Evolutionary conservation across 2,329 filamentous ascomycete species (phyloP).

Genomic region (Claviceps quebecensis): DNA sequence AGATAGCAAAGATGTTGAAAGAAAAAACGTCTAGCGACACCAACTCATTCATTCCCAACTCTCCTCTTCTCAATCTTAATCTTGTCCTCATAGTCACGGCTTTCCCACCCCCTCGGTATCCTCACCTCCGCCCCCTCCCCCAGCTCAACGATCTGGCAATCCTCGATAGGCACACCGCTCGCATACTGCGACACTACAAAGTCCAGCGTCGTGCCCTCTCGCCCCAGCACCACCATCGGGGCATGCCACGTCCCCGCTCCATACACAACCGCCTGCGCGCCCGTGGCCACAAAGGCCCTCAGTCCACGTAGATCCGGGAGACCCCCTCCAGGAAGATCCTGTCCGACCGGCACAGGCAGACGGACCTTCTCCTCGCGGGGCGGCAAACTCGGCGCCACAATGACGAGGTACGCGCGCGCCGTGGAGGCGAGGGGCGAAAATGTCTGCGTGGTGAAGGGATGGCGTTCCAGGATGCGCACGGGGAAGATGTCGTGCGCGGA

Average conservation of each 20-base stretch:
- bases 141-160: constrained; percentile 66
- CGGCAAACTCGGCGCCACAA: constrained; percentile 69
- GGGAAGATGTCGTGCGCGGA: constrained; percentile 29
- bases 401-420: constrained; percentile 55
- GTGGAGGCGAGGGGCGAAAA: constrained; percentile 62
- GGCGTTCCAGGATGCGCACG: constrained; percentile 66
- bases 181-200: constrained; percentile 85
- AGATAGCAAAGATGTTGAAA: no score
- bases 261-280: constrained; percentile 79
- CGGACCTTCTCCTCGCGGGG: constrained; percentile 16
- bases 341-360: constrained; percentile 15
- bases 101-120: constrained; percentile 13
- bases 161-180: constrained; percentile 69
- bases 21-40: no score
- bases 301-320: constrained; percentile 59
- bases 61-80: no score
- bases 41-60: no score
- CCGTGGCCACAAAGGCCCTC: constrained; percentile 64
- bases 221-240: constrained; percentile 80
- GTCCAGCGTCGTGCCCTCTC: constrained; percentile 45
- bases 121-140: constrained; percentile 22
- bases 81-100: constrained; percentile 1
- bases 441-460: constrained; percentile 88
- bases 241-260: constrained; percentile 88
- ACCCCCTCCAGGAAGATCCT: constrained; percentile 41